Percentiles rank a stretch among this genome's conserved stretches.
Conservation (phyloP, 2,329 filamentous ascomycete species). For the Colletotrichum sp. region DNA sequence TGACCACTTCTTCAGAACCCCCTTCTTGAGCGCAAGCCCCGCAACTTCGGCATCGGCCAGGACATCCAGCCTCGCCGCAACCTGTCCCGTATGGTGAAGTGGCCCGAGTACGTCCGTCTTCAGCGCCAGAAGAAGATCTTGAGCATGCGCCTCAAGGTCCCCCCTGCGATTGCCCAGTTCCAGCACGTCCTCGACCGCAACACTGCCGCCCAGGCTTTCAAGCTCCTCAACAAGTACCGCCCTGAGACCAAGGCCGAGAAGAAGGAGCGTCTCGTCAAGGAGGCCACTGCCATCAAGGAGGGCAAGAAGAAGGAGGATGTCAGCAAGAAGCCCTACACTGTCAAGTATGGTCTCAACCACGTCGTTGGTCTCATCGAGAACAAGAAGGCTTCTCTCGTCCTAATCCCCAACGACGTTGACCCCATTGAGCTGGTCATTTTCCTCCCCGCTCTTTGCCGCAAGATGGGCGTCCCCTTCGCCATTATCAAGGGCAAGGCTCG, state of each 20-base stretch:
- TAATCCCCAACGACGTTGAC: slow-evolving; percentile 99
- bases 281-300: slow-evolving; percentile 96
- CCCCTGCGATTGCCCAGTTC: slow-evolving; percentile 97
- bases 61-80: slow-evolving; percentile 97
- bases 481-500: slow-evolving; percentile 99
- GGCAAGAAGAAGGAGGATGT: slow-evolving; percentile 99
- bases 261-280: slow-evolving; percentile 98
- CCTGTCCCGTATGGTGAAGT: slow-evolving; percentile 98
- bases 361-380: slow-evolving; percentile 97
- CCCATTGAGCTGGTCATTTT: slow-evolving; percentile 99
- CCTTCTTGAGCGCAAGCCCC: slow-evolving; percentile 96
- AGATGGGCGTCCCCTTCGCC: slow-evolving; percentile 99
- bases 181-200: slow-evolving; percentile 96
- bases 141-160: slow-evolving; percentile 98
- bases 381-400: slow-evolving; percentile 98
- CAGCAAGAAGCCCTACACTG: slow-evolving; percentile 98
- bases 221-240: slow-evolving; percentile 99
- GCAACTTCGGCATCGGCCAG: slow-evolving; percentile 99
- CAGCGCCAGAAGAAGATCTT: slow-evolving; percentile 96
- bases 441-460: slow-evolving; percentile 98
- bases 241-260: slow-evolving; percentile 99
- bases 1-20: slow-evolving; percentile 74
- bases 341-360: slow-evolving; percentile 99
- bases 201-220: slow-evolving; percentile 95
- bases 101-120: slow-evolving; percentile 98